These are phyloP conservation scores for Inga laurina DNA, from an alignment of 306 rosid genomes.

Conservation along the genomic window DNA sequence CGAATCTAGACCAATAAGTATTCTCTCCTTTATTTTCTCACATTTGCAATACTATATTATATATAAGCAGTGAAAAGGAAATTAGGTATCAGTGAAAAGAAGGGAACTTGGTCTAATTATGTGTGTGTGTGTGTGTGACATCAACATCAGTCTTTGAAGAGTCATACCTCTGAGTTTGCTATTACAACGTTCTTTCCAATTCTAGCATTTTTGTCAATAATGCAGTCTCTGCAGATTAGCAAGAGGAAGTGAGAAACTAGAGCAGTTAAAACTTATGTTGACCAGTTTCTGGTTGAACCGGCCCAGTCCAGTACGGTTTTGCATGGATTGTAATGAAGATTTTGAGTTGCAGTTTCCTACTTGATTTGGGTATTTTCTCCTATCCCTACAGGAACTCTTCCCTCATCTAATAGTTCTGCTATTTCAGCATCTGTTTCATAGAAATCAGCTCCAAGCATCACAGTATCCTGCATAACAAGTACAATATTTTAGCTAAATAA, in stretches of 20 bases:
- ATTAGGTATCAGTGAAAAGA: not conserved
- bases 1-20: too few species aligned
- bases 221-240: slow-evolving; percentile 68
- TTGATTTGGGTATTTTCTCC: slow-evolving; percentile 87
- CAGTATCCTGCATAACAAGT: slow-evolving; percentile 71
- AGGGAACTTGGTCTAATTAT: too few species aligned
- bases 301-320: not conserved
- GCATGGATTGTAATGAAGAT: not conserved
- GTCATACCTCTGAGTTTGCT: slow-evolving; percentile 74
- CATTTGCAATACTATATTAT: not conserved
- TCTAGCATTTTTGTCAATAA: slow-evolving; percentile 92
- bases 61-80: not conserved
- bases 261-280: not conserved
- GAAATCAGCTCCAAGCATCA: slow-evolving; percentile 96
- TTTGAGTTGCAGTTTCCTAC: slow-evolving; percentile 39
- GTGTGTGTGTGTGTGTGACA: too few species aligned
- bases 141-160: not conserved
- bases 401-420: slow-evolving; percentile 68
- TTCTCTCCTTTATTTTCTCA: too few species aligned
- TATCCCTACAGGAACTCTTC: slow-evolving; percentile 88
- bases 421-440: slow-evolving; percentile 76
- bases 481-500: not conserved
- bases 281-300: not conserved
- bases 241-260: slow-evolving; percentile 23
- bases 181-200: slow-evolving; percentile 80